Evolutionary conservation across 495 filamentous ascomycete species (phyloP).

Genomic region (Xylaria cubensis): DNA sequence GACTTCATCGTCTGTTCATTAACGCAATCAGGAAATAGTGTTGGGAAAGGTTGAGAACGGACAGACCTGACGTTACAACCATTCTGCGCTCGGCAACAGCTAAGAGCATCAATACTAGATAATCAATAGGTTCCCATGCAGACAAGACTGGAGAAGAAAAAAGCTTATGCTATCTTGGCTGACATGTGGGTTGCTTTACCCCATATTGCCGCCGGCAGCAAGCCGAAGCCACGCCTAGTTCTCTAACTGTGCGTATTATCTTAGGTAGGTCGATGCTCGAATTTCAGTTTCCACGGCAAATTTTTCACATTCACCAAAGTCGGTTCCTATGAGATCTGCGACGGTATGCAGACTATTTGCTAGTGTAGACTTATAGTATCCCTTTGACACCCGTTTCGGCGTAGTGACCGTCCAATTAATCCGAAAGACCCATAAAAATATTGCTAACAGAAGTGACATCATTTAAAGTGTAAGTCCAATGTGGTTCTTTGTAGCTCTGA

Average conservation of each 20-base stretch:
- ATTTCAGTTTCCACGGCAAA: not conserved
- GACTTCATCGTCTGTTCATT: conserved; percentile 5
- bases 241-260: no score
- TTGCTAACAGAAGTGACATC: no score
- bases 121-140: not conserved
- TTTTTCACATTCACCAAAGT: not conserved
- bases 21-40: not conserved
- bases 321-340: not conserved
- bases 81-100: not conserved
- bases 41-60: not conserved
- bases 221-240: not conserved
- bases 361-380: not conserved
- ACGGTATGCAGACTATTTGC: not conserved
- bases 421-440: no score
- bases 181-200: not conserved
- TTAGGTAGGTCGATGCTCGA: no score
- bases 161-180: conserved; percentile 18
- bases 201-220: not conserved
- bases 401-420: no score
- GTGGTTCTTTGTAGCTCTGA: no score
- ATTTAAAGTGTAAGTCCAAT: no score
- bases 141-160: not conserved
- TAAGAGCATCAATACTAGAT: not conserved
- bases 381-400: no score
- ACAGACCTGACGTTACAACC: not conserved